Evolutionary conservation across 2,329 filamentous ascomycete species (phyloP), one percentile per base, ranked within the genome.

Genomic region (Verticillium dahliae): DNA sequence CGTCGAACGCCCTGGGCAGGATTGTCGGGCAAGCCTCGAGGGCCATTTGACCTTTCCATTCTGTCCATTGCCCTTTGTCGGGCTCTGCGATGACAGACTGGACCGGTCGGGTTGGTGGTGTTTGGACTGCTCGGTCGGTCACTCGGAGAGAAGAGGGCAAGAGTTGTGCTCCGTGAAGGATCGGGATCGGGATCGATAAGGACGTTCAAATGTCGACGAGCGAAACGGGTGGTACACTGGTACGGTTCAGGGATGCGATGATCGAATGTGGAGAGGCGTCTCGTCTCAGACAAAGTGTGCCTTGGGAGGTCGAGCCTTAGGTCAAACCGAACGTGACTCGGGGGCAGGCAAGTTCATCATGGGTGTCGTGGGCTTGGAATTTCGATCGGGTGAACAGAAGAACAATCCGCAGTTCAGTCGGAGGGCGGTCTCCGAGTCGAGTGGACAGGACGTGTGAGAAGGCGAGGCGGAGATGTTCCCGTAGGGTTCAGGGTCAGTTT

Each of bases 21-120:
- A 67, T 71, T 75, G 54, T 82, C 80, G 61, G 75, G 71, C 65
- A 80, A 64, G 61, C 71, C 75, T 66, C 79, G 69, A 35, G 68
- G 67, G 62, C 69, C 63, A 41, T 70, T 68, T 38, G 61, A 37
- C 56, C 64, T 58, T n/a, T 66, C 64, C 58, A 56, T 59, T 58
- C 64, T 60, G 57, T 66, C 64, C 54, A 66, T 59, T 55, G 13
- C 13, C 18, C 18, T 7, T n/a, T 52, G 45, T 52, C n/a, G 22
- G 22, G 45, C 45, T 52, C 18, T 52, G n/a, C 9, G 45, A 65
- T 63, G 60, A 60, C 60, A 56, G 58, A 55, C 7, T 64, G 57
- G 31, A 27, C 33, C 9, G 13, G 13, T 34, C 56, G 63, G 27
- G 38, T 58, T 7, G 60, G 38, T 39, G n/a, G 57, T 52, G 45